Evolutionary conservation across 306 rosid genomes (phyloP).

Genomic region (Cotoneaster glaucophyllus): DNA sequence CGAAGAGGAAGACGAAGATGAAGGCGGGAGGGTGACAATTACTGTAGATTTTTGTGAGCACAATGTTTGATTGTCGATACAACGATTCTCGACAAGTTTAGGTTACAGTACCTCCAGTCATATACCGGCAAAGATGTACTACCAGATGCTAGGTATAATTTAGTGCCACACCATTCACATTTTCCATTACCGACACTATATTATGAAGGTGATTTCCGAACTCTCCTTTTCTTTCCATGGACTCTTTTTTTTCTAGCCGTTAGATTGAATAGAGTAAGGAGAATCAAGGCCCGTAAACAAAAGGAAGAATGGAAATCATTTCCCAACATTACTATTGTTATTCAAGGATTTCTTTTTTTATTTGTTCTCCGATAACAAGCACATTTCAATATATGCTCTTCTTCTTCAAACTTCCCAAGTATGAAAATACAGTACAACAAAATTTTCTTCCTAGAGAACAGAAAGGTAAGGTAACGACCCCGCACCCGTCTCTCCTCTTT

Average conservation of each 20-base stretch:
- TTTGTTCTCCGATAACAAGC: background rate
- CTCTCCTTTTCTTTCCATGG: too few relatives aligned
- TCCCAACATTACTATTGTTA: background rate
- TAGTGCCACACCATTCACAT: too few relatives aligned
- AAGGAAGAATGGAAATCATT: too few relatives aligned
- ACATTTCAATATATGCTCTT: background rate
- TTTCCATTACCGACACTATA: too few relatives aligned
- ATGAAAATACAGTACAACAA: background rate
- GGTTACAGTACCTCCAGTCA: slow-evolving; percentile 58
- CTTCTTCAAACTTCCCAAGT: background rate
- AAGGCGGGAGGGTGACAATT: slow-evolving; percentile 70
- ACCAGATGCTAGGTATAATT: slow-evolving; percentile 71
- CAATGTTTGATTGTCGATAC: slow-evolving; percentile 33
- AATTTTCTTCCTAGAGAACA: background rate
- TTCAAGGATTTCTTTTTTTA: background rate
- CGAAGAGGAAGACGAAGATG: slow-evolving; percentile 66
- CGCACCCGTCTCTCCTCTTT: background rate
- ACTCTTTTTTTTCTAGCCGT: too few relatives aligned
- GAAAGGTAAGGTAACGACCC: background rate
- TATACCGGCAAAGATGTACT: slow-evolving; percentile 47
- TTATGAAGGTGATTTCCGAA: too few relatives aligned
- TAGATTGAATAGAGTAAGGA: too few relatives aligned
- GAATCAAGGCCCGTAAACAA: too few relatives aligned
- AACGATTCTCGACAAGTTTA: slow-evolving; percentile 56
- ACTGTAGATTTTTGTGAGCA: slow-evolving; percentile 84